phyloP scores from a whole-genome alignment of 2,329 filamentous ascomycete genomes.

The Phoma sp. region DNA sequence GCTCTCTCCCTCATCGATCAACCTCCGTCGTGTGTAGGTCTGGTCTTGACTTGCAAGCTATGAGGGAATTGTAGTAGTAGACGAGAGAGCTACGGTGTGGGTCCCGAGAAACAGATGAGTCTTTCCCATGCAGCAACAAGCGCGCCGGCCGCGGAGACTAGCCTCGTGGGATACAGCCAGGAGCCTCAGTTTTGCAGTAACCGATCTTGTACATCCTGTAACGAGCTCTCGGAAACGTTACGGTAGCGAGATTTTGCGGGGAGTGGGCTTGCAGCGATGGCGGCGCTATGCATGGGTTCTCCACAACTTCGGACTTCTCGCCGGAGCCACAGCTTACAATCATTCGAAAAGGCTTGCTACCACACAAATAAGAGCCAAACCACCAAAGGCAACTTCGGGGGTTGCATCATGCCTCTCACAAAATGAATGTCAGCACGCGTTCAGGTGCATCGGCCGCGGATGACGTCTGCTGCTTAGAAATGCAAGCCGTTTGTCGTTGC shows the following conservation, averaged over 20 bases:
- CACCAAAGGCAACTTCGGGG: background rate
- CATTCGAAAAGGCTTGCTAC: background rate
- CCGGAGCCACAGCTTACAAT: background rate
- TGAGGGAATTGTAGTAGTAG: background rate
- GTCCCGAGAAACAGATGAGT: slow-evolving; percentile 1
- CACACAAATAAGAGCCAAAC: background rate
- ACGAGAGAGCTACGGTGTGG: background rate
- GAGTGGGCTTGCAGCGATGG: slow-evolving; percentile 6
- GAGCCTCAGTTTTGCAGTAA: background rate
- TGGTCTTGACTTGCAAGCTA: background rate
- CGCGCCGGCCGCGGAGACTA: slow-evolving; percentile 33
- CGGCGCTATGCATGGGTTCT: background rate
- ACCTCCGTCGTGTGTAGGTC: background rate
- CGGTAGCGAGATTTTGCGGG: slow-evolving; percentile 5
- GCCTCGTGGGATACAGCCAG: background rate
- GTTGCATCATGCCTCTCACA: background rate
- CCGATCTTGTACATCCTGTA: background rate
- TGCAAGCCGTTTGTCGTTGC: slow-evolving; percentile 1
- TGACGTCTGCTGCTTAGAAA: slow-evolving; percentile 9
- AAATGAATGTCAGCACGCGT: background rate
- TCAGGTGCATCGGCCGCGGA: slow-evolving; percentile 13
- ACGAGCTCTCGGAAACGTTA: background rate
- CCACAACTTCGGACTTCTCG: slow-evolving; percentile 17
- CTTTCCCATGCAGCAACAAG: slow-evolving; percentile 3
- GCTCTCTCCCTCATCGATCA: background rate